Evolutionary conservation across 163 green algal species (phyloP), one percentile per base, ranked within the genome.

Genomic region (Scenedesmus sp.): DNA sequence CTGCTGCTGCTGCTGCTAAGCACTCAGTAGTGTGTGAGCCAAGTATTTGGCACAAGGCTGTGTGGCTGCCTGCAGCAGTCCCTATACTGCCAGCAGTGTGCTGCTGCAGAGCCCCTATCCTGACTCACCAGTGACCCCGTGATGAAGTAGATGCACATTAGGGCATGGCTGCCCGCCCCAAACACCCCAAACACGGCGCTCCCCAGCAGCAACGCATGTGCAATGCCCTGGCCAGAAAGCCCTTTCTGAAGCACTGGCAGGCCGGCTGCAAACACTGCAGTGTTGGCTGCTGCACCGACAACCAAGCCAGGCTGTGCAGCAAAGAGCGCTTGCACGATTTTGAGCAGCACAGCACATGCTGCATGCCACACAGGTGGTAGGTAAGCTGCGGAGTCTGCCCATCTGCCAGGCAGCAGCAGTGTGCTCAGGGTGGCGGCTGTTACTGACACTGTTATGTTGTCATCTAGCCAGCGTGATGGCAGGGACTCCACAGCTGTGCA

Each of bases 141-240:
- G 59, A 99, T 93, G 92, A 99, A 99, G 96, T 99, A 99, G 0
- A 98, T 64, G 94, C 97, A 99, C 16, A 99, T 97, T 0, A 99
- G 93, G 2, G 92, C 10, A 92, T 99, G 99, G 4, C 97, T 97
- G 2, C 95, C 93, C 0, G 77, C 34, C 0, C 98, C 97, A 94
- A 99, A 99, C 4, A 97, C 98, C 3, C 96, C 92, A 89, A 95
- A 99, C 0, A 96, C 90, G 4, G 93, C 87, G 3, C 95, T 94
- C 4, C 98, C 98, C 74, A 99, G 95, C 20, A 99, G 76, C 96
- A 97, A 99, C 0, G 97, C 95, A 83, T 97, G 94, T 2, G 94
- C 90, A 2, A 99, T 94, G 26, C 96, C 98, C 66, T 91, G n/a
- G 54, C 92, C 94, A 18, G 97, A 98, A 2, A 99, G 94, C 1